Evolutionary conservation across 2,329 filamentous ascomycete genomes (phyloP), one percentile per base, ranked within the genome.

Genomic region (Hymenoscyphus albidus): DNA sequence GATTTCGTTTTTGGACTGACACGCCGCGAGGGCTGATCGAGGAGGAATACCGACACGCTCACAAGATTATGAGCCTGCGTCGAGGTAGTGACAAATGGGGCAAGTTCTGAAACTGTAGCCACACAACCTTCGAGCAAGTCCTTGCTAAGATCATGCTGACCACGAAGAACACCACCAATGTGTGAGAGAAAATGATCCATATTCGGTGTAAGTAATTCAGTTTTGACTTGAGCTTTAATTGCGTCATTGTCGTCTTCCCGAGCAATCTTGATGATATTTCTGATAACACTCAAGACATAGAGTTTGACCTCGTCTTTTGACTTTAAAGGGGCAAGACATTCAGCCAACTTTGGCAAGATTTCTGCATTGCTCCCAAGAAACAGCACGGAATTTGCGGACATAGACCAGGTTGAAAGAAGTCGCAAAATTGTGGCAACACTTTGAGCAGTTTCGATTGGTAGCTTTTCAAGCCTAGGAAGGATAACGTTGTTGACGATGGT

Each of bases 291-390:
- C 38, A 99, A 80, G 0, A 93, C 86, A 74, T 92, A 96, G 0
- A 90, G 78, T 73, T 93, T 95, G 63, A 99, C 93, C 64, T 93
- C 89, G 67, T 94, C 91, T 75, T 95, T 95, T 0, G 91, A 87
- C 62, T 90, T 94, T 57, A 85, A 82, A 5, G 90, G 82, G 4
- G 83, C 82, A 32, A 99, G 79, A 70, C 89, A 90, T 68, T 91
- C 87, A 51, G 92, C 85, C 16, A 97, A 78, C 70, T 88, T 88
- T 16, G 81, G 81, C 38, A 98, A 75, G 60, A 88, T 84, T 64
- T 88, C 84, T 7, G 83, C 76, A 13, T 89, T 85, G 44, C 81
- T 75, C 3, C 76, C 76, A 7, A 99, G 81, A 71, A 95, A 91
- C 6, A 88, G 74, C 0, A 88, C 87, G 0, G 87, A 88, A 66